Evolutionary conservation across 2,329 filamentous ascomycete species (phyloP).

Genomic region (Sclerotinia spermophila): DNA sequence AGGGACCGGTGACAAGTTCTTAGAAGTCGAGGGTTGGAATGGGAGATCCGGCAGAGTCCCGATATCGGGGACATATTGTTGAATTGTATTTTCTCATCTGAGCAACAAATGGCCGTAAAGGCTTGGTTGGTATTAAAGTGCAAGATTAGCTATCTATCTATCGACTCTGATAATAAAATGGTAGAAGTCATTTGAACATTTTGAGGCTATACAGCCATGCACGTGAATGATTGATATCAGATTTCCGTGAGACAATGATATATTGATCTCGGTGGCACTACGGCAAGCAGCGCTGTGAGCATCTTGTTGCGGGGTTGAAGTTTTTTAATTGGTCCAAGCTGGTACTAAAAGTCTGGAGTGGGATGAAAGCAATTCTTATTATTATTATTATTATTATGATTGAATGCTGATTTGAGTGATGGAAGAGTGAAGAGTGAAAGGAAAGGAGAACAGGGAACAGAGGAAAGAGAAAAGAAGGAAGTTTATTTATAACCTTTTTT

Average conservation of each 20-base stretch:
- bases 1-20: constrained; percentile 7
- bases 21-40: constrained; percentile 21
- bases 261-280: background rate
- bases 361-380: background rate
- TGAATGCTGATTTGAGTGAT: background rate
- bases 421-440: background rate
- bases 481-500: background rate
- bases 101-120: background rate
- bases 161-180: background rate
- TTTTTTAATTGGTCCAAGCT: constrained; percentile 5
- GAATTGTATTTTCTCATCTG: constrained; percentile 15
- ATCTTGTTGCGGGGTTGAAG: constrained; percentile 8
- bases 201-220: background rate
- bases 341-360: background rate
- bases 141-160: background rate
- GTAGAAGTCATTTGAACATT: background rate
- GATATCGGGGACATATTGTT: constrained; percentile 16
- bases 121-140: background rate
- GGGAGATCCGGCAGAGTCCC: constrained; percentile 10
- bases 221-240: background rate
- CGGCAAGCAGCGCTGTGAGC: background rate
- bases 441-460: no score
- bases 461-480: background rate
- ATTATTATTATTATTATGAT: no score
- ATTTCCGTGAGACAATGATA: background rate